phyloP scores from a whole-genome alignment of 2,329 filamentous ascomycete species.

The Ophiosphaerella herpotricha region DNA sequence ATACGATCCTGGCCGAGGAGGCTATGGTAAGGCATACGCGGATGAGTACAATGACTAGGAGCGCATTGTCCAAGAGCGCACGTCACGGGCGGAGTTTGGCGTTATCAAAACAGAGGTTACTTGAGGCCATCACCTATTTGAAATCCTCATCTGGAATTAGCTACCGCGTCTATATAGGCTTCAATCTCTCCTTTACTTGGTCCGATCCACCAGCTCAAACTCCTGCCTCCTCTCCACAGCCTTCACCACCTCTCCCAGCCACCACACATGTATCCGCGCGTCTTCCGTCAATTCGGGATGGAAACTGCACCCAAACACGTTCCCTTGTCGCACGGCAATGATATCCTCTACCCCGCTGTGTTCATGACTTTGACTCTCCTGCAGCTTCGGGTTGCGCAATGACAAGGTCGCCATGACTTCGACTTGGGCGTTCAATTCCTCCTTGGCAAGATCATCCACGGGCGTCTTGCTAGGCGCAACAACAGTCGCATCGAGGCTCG shows the following conservation, averaged over 20 bases:
- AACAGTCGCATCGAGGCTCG: constrained; percentile 55
- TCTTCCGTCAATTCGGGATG: constrained; percentile 93
- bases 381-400: constrained; percentile 55
- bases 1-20: constrained; percentile 92
- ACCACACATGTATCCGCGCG: constrained; percentile 89
- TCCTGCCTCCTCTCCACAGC: constrained; percentile 37
- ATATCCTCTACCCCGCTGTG: constrained; percentile 65
- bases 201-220: constrained; percentile 38
- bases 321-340: constrained; percentile 85
- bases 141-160: no score
- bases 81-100: constrained; percentile 23
- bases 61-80: background rate
- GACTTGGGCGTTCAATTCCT: constrained; percentile 55
- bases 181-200: constrained; percentile 12
- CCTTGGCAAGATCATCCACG: constrained; percentile 51
- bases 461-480: constrained; percentile 61
- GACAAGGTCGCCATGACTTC: constrained; percentile 64
- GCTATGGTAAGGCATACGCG: constrained; percentile 72
- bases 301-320: constrained; percentile 93
- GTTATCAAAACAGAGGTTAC: constrained; percentile 4
- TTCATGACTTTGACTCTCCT: constrained; percentile 53
- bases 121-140: no score
- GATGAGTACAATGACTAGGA: constrained; percentile 39
- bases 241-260: constrained; percentile 71
- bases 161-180: background rate